Percentiles rank a stretch among this genome's conserved stretches.
Conservation (phyloP, 768 basidiomycete species). For the Amylocystis lapponica region DNA sequence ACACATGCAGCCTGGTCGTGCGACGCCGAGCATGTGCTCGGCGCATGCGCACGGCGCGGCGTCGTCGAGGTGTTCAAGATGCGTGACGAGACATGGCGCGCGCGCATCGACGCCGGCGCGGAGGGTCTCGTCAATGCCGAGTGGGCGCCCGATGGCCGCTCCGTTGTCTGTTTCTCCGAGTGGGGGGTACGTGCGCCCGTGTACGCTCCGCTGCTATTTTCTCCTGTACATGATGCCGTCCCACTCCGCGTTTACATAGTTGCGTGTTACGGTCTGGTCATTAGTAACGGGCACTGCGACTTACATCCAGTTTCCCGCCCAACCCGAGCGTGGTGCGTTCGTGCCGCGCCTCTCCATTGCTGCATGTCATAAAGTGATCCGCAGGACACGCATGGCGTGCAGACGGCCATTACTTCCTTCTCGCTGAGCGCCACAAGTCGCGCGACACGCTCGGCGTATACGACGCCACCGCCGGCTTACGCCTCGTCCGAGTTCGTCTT, state of each 20-base stretch:
- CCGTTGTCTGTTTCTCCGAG: slow-evolving; percentile 85
- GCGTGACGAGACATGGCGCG: slow-evolving; percentile 72
- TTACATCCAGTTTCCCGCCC: slow-evolving; percentile 81
- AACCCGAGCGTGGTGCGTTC: slow-evolving; percentile 65
- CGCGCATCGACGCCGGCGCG: slow-evolving; percentile 71
- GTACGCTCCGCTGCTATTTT: neutral
- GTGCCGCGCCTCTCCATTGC: neutral
- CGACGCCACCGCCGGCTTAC: slow-evolving; percentile 64
- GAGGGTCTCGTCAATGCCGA: slow-evolving; percentile 86
- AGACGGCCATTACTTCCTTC: slow-evolving; percentile 78
- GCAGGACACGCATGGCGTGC: neutral
- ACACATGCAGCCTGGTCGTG: slow-evolving; percentile 82
- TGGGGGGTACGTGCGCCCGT: slow-evolving; percentile 71
- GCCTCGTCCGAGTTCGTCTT: slow-evolving; percentile 59
- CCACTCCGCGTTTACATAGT: slow-evolving; percentile 36
- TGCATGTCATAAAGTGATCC: neutral
- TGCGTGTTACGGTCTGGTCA: slow-evolving; percentile 85
- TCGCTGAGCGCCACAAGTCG: slow-evolving; percentile 87
- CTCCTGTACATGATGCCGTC: no score
- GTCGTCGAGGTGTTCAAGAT: slow-evolving; percentile 75
- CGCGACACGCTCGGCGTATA: slow-evolving; percentile 87
- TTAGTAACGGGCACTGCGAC: slow-evolving; percentile 67
- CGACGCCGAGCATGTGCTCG: slow-evolving; percentile 83
- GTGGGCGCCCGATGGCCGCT: slow-evolving; percentile 85
- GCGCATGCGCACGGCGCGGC: slow-evolving; percentile 67